Evolutionary conservation across 1,284 basidiomycete genomes (phyloP).

Genomic region (Kwoniella shivajii): DNA sequence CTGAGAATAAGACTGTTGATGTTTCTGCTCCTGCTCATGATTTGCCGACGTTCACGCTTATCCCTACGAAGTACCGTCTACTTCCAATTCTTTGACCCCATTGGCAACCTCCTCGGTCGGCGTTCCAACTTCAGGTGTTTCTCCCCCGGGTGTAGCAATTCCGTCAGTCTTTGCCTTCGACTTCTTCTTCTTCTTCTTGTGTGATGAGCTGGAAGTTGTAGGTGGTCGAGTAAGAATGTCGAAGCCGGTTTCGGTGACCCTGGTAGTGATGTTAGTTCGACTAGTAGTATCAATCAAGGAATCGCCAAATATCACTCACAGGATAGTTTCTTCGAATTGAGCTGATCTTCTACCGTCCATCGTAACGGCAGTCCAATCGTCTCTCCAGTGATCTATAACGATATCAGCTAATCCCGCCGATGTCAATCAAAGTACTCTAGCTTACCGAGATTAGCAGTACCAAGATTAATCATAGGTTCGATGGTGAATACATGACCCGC

Average conservation of each 20-base stretch:
- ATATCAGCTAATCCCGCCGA: constrained; percentile 22
- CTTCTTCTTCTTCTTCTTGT: constrained; percentile 40
- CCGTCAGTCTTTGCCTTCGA: constrained; percentile 20
- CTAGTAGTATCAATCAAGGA: neutral
- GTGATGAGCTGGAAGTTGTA: constrained; percentile 22
- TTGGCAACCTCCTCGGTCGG: constrained; percentile 28
- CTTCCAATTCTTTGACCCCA: constrained; percentile 25
- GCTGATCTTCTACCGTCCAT: constrained; percentile 82
- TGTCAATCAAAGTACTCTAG: constrained; percentile 57
- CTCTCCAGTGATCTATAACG: constrained; percentile 44
- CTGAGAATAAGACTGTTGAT: too few relatives aligned
- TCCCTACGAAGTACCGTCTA: constrained; percentile 5
- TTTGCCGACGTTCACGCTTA: neutral
- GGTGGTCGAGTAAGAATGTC: constrained; percentile 76
- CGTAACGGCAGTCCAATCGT: constrained; percentile 91
- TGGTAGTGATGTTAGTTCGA: constrained; percentile 51
- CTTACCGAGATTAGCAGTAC: constrained; percentile 56
- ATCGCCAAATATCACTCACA: constrained; percentile 61
- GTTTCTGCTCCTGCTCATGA: too few relatives aligned
- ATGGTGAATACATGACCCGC: constrained; percentile 56
- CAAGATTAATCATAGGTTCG: constrained; percentile 84
- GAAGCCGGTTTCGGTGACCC: constrained; percentile 87
- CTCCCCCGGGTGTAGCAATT: constrained; percentile 18
- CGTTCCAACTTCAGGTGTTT: constrained; percentile 17
- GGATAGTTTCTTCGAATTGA: constrained; percentile 91